Conservation (phyloP, 257 asterid genomes). For the Plantago major region DNA sequence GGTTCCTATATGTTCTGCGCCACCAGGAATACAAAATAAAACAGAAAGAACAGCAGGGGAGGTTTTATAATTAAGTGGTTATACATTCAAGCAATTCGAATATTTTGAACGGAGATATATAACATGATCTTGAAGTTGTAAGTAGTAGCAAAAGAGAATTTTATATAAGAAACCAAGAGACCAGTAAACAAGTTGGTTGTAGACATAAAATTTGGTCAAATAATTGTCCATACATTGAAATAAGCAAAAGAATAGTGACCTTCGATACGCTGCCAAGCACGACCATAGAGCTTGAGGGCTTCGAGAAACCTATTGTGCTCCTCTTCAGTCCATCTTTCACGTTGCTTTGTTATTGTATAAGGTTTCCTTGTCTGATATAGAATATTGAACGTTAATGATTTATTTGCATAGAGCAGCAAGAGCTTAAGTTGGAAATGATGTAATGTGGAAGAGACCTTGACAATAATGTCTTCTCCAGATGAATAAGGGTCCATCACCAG, state of each 20-base stretch:
- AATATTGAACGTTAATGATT: slow-evolving; percentile 13
- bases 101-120: slow-evolving; percentile 19
- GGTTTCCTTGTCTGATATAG: slow-evolving; percentile 79
- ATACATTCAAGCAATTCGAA: slow-evolving; percentile 26
- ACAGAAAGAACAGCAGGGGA: slow-evolving; percentile 36
- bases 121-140: neutral
- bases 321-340: slow-evolving; percentile 99
- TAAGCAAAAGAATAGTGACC: slow-evolving; percentile 41
- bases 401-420: slow-evolving; percentile 11
- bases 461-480: slow-evolving; percentile 77
- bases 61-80: slow-evolving; percentile 35
- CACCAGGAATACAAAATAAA: slow-evolving; percentile 44
- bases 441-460: slow-evolving; percentile 48
- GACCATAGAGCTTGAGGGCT: slow-evolving; percentile 94
- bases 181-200: slow-evolving; percentile 8
- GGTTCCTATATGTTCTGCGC: slow-evolving; percentile 96
- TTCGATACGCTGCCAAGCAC: slow-evolving; percentile 99
- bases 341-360: slow-evolving; percentile 92
- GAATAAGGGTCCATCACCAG: slow-evolving; percentile 76
- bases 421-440: neutral
- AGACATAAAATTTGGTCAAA: neutral
- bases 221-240: slow-evolving; percentile 6
- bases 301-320: slow-evolving; percentile 87
- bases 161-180: slow-evolving; percentile 10
- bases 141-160: neutral